phyloP scores from a whole-genome alignment of 225 moss, liverwort and hornwort genomes.

The Sphagnum contortum region DNA sequence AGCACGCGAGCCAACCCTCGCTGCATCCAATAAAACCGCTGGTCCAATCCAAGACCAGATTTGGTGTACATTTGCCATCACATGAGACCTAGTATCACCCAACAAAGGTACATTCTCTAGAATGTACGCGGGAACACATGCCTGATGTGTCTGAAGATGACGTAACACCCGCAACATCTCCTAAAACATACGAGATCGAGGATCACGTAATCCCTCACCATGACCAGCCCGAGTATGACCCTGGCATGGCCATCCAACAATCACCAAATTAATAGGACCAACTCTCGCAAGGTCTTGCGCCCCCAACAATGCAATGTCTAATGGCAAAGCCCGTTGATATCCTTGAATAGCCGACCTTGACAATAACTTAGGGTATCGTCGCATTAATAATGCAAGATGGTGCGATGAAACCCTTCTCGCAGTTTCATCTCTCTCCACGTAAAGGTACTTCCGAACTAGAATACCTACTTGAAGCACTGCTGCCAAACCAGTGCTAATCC shows the following conservation, averaged over 20 bases:
- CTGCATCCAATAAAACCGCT: constrained; percentile 1
- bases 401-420: too few species aligned
- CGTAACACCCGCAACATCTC: constrained; percentile 3
- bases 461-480: too few species aligned
- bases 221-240: background rate
- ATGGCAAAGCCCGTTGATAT: too few species aligned
- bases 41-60: background rate
- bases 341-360: too few species aligned
- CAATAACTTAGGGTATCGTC: too few species aligned
- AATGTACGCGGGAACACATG: background rate
- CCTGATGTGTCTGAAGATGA: background rate
- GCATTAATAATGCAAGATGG: too few species aligned
- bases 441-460: too few species aligned
- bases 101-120: constrained; percentile 3
- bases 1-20: background rate
- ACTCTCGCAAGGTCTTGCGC: too few species aligned
- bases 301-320: too few species aligned
- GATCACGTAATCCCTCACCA: background rate
- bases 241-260: constrained; percentile 2
- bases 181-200: background rate
- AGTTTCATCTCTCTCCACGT: too few species aligned
- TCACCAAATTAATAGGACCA: constrained; percentile 4
- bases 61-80: background rate
- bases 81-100: background rate
- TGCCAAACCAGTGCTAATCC: background rate